Evolutionary conservation across 2,329 filamentous ascomycete species (phyloP).

Genomic region (Cladophialophora carrionii): DNA sequence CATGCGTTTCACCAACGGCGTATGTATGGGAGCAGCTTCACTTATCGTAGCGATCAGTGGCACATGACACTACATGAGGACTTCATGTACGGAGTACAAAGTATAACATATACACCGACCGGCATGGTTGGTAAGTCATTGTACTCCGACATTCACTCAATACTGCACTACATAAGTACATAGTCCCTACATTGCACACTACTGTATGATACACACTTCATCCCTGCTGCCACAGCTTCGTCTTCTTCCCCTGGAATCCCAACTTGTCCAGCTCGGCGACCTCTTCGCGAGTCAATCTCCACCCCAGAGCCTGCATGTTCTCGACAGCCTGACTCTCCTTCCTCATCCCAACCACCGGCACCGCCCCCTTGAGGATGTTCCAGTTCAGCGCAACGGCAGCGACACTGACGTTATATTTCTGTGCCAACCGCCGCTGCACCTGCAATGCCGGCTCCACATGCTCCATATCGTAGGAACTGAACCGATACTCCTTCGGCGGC

Average conservation of each 20-base stretch:
- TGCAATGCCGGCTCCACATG: conserved; percentile 47
- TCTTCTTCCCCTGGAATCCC: conserved; percentile 48
- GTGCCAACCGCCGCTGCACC: conserved; percentile 45
- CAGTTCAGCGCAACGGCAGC: conserved; percentile 52
- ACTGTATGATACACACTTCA: conserved; percentile 24
- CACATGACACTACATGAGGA: no score
- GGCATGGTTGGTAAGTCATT: no score
- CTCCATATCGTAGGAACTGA: conserved; percentile 52
- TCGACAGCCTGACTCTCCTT: conserved; percentile 49
- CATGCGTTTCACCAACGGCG: no score
- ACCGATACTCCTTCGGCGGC: conserved; percentile 46
- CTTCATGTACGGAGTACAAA: no score
- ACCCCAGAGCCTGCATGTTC: conserved; percentile 48
- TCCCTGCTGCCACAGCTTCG: conserved; percentile 50
- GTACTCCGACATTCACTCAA: no score
- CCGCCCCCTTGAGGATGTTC: conserved; percentile 50
- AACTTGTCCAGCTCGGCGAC: conserved; percentile 48
- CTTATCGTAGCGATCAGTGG: no score
- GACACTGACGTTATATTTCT: conserved; percentile 42
- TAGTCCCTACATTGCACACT: no score
- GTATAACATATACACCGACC: no score
- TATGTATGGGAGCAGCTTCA: no score
- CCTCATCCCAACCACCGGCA: conserved; percentile 50
- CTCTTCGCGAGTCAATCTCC: conserved; percentile 49
- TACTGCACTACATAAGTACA: no score